Evolutionary conservation across 164 flowering plant genomes (phyloP).

Genomic region (Chimonanthus salicifolius): DNA sequence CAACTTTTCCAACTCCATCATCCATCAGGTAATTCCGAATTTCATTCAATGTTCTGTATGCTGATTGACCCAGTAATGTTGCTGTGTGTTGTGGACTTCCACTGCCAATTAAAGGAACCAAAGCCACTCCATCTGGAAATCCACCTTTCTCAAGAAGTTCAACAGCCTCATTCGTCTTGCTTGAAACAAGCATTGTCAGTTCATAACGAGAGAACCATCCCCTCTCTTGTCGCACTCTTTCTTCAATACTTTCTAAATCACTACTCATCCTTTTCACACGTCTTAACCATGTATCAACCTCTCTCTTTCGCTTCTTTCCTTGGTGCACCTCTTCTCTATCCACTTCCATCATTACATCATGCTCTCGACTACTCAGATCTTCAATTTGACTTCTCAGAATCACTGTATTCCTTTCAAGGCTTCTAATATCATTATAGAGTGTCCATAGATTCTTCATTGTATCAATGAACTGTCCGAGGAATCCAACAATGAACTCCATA

Average conservation of each 20-base stretch:
- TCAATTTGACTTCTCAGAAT: background rate
- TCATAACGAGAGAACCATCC: background rate
- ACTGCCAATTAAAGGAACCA: background rate
- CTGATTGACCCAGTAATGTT: background rate
- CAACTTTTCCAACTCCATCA: background rate
- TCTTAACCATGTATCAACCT: background rate
- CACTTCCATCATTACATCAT: background rate
- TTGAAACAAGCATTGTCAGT: background rate
- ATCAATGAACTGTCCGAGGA: no score
- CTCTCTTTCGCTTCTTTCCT: slow-evolving; percentile 1
- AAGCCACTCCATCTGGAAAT: background rate
- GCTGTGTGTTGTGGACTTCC: background rate
- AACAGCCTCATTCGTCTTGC: background rate
- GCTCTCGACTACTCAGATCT: background rate
- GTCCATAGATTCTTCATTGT: no score
- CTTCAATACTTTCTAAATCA: background rate
- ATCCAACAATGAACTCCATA: no score
- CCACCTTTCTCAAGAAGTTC: background rate
- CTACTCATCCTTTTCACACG: background rate
- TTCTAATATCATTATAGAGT: background rate
- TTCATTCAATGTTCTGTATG: background rate
- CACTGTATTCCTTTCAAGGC: background rate
- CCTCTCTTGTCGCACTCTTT: background rate
- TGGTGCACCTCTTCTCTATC: background rate
- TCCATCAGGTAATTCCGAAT: background rate